Evolutionary conservation across 805 yeast species (phyloP), one percentile per base, ranked within the genome.

Genomic region (Yamadazyma tumulicola): DNA sequence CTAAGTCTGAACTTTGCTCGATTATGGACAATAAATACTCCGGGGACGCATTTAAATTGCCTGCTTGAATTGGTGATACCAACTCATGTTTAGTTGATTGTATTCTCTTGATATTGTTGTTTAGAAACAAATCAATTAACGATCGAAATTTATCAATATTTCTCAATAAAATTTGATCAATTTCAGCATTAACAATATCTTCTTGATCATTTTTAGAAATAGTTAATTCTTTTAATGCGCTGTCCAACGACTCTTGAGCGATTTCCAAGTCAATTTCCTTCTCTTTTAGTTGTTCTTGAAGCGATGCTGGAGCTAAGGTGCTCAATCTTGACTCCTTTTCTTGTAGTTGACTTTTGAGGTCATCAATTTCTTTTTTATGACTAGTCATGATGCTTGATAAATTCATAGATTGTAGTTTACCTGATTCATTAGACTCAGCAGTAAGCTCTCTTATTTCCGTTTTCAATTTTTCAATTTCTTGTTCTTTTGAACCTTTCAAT

Each of bases 261-360:
- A 85, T 79, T 52, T 83, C 94, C 35, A 85, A 61, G 51, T 85
- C 95, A 32, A 81, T 78, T 32, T 85, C 93, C 53, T 79, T 84
- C 38, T 78, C 87, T 40, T 62, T 71, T 39, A 84, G 62, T 38
- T 60, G 56, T 1, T 64, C 65, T 41, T 74, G 68, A 31, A 78
- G 58, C 2, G 47, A 42, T 41, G 52, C 35, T 32, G 66, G 32
- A 9, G 55, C 57, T 26, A 54, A 46, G n/a, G 39, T 29, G 1
- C 42, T 27, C 21, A 59, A 48, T 22, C 47, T 39, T 26, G 29
- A 19, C 28, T 58, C 58, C 39, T 57, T 61, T 14, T 54, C 63
- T 1, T 64, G 57, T 26, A 84, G 61, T 46, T 75, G 65, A 29
- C 56, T 52, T 43, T 71, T 73, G 28, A 82, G 59, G 1, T 67